Conservation (phyloP, 2,329 filamentous ascomycete genomes). For the Lachnellula subtilissima region DNA sequence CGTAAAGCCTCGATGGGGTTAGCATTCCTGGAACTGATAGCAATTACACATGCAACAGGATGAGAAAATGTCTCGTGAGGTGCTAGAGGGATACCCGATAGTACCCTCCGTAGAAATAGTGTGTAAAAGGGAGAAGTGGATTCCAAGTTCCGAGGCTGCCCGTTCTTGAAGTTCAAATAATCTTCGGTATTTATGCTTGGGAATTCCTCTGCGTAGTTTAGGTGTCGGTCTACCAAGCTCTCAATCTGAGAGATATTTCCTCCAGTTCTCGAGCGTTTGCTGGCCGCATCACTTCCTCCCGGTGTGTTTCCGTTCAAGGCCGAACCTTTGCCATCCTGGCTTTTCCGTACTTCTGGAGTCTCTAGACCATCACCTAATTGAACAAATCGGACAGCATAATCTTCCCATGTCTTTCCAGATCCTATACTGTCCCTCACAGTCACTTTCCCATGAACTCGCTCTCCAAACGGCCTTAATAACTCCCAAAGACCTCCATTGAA, state of each 20-base stretch:
- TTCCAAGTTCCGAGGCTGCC: slow-evolving; percentile 24
- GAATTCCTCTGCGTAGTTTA: slow-evolving; percentile 65
- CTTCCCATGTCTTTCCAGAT: slow-evolving; percentile 75
- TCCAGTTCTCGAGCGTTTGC: slow-evolving; percentile 31
- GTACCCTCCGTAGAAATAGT: slow-evolving; percentile 74
- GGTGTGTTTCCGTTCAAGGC: slow-evolving; percentile 19
- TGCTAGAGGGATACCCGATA: slow-evolving; percentile 73
- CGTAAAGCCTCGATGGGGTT: slow-evolving; percentile 83
- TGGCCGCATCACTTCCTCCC: slow-evolving; percentile 8
- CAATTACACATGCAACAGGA: slow-evolving; percentile 89
- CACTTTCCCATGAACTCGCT: slow-evolving; percentile 80
- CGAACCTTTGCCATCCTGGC: slow-evolving; percentile 21
- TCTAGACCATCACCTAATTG: slow-evolving; percentile 59
- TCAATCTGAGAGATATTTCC: slow-evolving; percentile 67
- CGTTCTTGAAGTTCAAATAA: slow-evolving; percentile 35
- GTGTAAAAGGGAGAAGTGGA: slow-evolving; percentile 75
- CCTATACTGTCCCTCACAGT: slow-evolving; percentile 87
- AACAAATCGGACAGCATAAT: slow-evolving; percentile 85
- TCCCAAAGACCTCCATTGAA: slow-evolving; percentile 78
- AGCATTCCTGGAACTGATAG: slow-evolving; percentile 83
- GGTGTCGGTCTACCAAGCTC: slow-evolving; percentile 71
- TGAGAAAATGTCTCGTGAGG: slow-evolving; percentile 93
- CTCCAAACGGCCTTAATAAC: slow-evolving; percentile 84
- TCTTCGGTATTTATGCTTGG: slow-evolving; percentile 27
- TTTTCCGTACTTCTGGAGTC: slow-evolving; percentile 38